Evolutionary conservation across 2,329 filamentous ascomycete genomes (phyloP).

Genomic region (Alternaria arbusti): DNA sequence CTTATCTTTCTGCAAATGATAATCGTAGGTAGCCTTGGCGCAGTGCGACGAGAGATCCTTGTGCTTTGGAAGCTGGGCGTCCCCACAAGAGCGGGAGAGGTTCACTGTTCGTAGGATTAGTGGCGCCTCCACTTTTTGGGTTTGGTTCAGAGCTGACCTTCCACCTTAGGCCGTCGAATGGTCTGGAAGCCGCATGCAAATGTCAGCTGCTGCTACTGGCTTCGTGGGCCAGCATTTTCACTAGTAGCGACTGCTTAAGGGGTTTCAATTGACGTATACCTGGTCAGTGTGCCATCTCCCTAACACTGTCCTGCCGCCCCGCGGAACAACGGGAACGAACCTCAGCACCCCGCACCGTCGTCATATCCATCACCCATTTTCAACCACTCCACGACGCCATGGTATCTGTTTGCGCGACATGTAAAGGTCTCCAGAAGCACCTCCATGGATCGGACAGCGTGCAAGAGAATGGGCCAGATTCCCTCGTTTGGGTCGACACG

Average conservation of each 20-base stretch:
- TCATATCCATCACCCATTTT: slow-evolving; percentile 1
- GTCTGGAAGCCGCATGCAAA: slow-evolving; percentile 11
- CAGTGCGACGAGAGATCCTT: neutral
- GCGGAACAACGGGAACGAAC: slow-evolving; percentile 15
- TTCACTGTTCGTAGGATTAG: neutral
- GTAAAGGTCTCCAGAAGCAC: slow-evolving; percentile 44
- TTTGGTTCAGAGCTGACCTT: slow-evolving; percentile 6
- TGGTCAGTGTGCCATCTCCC: slow-evolving; percentile 8
- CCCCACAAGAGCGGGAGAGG: slow-evolving; percentile 5
- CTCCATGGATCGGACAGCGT: slow-evolving; percentile 23
- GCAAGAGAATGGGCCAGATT: slow-evolving; percentile 20
- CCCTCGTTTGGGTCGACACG: slow-evolving; percentile 36
- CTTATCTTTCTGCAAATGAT: neutral
- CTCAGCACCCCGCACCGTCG: slow-evolving; percentile 10
- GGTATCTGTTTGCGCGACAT: slow-evolving; percentile 42
- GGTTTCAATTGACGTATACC: slow-evolving; percentile 4
- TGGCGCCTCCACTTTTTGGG: slow-evolving; percentile 3
- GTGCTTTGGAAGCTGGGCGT: neutral
- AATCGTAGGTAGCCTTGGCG: neutral
- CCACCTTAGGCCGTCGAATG: neutral
- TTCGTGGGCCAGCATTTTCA: neutral
- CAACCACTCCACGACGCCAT: slow-evolving; percentile 19
- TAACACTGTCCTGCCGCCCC: slow-evolving; percentile 11
- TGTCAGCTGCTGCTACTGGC: slow-evolving; percentile 14
- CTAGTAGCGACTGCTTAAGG: slow-evolving; percentile 10